phyloP scores from a whole-genome alignment of 164 flowering plant genomes.

The Warburgia ugandensis region DNA sequence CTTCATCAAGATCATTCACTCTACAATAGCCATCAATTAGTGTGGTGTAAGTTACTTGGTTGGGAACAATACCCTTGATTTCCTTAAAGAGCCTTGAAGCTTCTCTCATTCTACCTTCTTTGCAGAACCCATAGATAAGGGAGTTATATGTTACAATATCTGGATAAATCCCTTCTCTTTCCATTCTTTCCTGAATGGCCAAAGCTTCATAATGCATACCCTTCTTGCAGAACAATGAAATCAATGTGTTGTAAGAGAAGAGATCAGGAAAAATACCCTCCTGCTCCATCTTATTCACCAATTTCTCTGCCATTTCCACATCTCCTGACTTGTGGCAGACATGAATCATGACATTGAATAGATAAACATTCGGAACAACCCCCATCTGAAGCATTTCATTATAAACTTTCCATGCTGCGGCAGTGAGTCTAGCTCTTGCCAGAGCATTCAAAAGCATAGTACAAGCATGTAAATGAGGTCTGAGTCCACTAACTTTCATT shows the following conservation, averaged over 20 bases:
- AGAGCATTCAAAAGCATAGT: slow-evolving; percentile 58
- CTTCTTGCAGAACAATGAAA: slow-evolving; percentile 67
- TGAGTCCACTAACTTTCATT: slow-evolving; percentile 43
- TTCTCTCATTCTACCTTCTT: slow-evolving; percentile 87
- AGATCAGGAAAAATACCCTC: slow-evolving; percentile 49
- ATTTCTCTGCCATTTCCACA: slow-evolving; percentile 54
- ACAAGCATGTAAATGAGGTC: slow-evolving; percentile 78
- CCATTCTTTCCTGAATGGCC: slow-evolving; percentile 68
- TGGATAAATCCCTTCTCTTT: slow-evolving; percentile 48
- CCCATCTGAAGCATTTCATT: slow-evolving; percentile 56
- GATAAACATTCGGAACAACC: slow-evolving; percentile 54
- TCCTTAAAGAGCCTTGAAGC: slow-evolving; percentile 65
- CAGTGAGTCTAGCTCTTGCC: slow-evolving; percentile 55
- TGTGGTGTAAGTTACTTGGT: slow-evolving; percentile 78
- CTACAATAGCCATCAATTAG: slow-evolving; percentile 87
- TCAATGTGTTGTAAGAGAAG: slow-evolving; percentile 71
- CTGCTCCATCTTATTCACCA: slow-evolving; percentile 64
- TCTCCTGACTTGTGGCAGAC: slow-evolving; percentile 76
- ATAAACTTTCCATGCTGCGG: slow-evolving; percentile 62
- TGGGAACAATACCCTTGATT: slow-evolving; percentile 58
- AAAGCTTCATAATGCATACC: slow-evolving; percentile 92
- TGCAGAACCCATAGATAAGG: slow-evolving; percentile 65
- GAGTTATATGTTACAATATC: slow-evolving; percentile 87
- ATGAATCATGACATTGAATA: slow-evolving; percentile 84
- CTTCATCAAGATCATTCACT: slow-evolving; percentile 56